Evolutionary conservation across 345 rosid genomes (phyloP).

Genomic region (Sisymbrium altissimum): DNA sequence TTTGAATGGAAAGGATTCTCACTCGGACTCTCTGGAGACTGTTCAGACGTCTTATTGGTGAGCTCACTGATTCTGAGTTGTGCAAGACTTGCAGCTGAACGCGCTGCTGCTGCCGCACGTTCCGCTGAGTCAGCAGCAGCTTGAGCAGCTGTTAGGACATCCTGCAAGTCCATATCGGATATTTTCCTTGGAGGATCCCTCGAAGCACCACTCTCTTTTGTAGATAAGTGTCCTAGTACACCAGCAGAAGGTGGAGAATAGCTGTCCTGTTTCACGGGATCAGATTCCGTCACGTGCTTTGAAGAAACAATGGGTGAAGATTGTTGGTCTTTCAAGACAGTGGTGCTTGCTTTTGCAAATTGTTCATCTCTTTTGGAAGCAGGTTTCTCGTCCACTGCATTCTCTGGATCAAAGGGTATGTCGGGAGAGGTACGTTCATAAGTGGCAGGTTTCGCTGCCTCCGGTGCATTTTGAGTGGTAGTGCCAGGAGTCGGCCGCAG

Average conservation of each 20-base stretch:
- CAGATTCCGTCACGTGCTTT: conserved; percentile 31
- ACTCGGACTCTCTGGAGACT: conserved; percentile 29
- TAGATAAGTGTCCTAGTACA: background rate
- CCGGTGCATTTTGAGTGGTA: conserved; percentile 30
- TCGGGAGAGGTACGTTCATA: conserved; percentile 30
- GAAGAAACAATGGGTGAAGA: conserved; percentile 59
- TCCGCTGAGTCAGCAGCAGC: conserved; percentile 92
- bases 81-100: conserved; percentile 89
- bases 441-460: conserved; percentile 31
- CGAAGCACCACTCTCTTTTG: conserved; percentile 17
- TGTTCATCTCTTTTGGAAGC: conserved; percentile 35
- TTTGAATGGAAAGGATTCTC: conserved; percentile 63
- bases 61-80: conserved; percentile 74
- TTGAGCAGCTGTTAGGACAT: conserved; percentile 82
- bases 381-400: background rate
- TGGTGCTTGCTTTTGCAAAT: conserved; percentile 19
- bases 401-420: conserved; percentile 38
- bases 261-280: conserved; percentile 1
- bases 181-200: conserved; percentile 40
- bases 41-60: conserved; percentile 49
- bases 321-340: conserved; percentile 49
- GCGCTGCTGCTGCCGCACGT: conserved; percentile 89
- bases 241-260: conserved; percentile 17
- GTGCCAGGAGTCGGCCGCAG: conserved; percentile 49
- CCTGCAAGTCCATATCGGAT: conserved; percentile 61